phyloP scores from a whole-genome alignment of 345 rosid genomes.

The Boechera retrofracta region DNA sequence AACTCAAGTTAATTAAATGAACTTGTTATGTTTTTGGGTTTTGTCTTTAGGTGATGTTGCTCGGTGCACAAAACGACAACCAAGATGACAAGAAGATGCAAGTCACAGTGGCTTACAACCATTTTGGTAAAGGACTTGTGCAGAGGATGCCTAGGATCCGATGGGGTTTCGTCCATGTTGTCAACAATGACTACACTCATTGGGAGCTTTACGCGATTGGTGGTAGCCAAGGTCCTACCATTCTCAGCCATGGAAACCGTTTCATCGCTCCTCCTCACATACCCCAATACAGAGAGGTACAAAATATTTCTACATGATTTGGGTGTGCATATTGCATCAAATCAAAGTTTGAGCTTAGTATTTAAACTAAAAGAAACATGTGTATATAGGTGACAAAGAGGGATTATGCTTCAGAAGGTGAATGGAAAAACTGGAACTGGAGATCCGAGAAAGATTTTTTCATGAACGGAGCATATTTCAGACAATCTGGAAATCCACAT shows the following conservation, averaged over 20 bases:
- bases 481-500: slow-evolving; percentile 55
- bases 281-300: slow-evolving; percentile 53
- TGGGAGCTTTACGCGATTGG: slow-evolving; percentile 83
- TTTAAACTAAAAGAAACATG: slow-evolving; percentile 8
- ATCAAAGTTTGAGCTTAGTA: slow-evolving; percentile 2
- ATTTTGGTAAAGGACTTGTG: slow-evolving; percentile 71
- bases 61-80: slow-evolving; percentile 62
- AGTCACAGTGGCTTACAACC: slow-evolving; percentile 75
- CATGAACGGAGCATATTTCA: slow-evolving; percentile 64
- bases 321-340: not conserved
- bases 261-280: slow-evolving; percentile 64
- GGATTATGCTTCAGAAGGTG: slow-evolving; percentile 49
- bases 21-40: not conserved
- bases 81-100: slow-evolving; percentile 57
- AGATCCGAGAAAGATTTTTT: slow-evolving; percentile 63
- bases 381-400: slow-evolving; percentile 60
- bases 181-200: slow-evolving; percentile 78
- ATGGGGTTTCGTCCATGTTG: slow-evolving; percentile 77
- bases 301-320: not conserved
- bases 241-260: slow-evolving; percentile 77
- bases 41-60: slow-evolving; percentile 61
- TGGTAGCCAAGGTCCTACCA: slow-evolving; percentile 69
- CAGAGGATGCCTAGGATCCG: slow-evolving; percentile 86
- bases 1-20: not conserved
- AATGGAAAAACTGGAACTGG: slow-evolving; percentile 79